Evolutionary conservation across 2,329 filamentous ascomycete species (phyloP).

Genomic region (Drechslerella dactyloides): DNA sequence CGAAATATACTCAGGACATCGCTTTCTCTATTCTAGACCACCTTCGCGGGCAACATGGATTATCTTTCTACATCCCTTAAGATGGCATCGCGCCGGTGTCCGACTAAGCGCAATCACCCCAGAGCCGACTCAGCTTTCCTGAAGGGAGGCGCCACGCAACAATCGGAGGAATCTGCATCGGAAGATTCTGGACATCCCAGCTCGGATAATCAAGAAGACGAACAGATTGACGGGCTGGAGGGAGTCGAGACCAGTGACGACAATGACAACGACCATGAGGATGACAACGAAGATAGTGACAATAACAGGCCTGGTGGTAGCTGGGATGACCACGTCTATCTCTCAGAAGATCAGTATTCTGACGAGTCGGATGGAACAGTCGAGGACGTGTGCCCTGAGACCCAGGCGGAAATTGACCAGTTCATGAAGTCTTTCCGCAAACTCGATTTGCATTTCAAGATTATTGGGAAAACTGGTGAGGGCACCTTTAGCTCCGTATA

Average conservation of each 20-base stretch:
- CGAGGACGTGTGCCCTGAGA: slow-evolving; percentile 63
- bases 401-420: slow-evolving; percentile 84
- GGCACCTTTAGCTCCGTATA: slow-evolving; percentile 99
- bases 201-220: slow-evolving; percentile 56
- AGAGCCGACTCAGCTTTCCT: not conserved
- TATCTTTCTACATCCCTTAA: not conserved
- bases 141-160: not conserved
- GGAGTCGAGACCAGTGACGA: not conserved
- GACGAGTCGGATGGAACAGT: slow-evolving; percentile 55
- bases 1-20: no score
- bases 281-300: slow-evolving; percentile 17
- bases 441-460: slow-evolving; percentile 80
- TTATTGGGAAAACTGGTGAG: slow-evolving; percentile 97
- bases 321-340: slow-evolving; percentile 13
- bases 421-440: slow-evolving; percentile 82
- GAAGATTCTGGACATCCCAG: slow-evolving; percentile 11
- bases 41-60: not conserved
- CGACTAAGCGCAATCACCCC: slow-evolving; percentile 8
- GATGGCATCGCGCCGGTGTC: not conserved
- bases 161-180: slow-evolving; percentile 3
- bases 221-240: slow-evolving; percentile 59
- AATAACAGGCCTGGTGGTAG: slow-evolving; percentile 8
- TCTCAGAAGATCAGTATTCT: slow-evolving; percentile 45
- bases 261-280: slow-evolving; percentile 17
- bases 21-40: no score